Base-by-base conservation (phyloP, 1,139 yeast genomes). In the Williopsis jadinii region DNA sequence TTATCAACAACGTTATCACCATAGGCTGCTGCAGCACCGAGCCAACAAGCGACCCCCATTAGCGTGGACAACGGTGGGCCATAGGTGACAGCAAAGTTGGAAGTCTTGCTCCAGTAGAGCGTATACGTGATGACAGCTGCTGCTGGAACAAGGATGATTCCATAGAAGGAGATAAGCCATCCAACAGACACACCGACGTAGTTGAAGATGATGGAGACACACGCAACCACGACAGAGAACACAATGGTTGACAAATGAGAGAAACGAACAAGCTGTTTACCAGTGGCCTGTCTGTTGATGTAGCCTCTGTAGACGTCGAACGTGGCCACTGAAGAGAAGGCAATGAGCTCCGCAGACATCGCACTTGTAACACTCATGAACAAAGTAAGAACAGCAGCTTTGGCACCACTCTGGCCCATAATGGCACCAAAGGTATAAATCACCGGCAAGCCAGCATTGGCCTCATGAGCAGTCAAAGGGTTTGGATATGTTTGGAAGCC, bases 101-200 rank as follows among this genome's bases (percentile, higher is more conserved):
- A 67, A 42, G 74, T 68, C 32, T 75, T 77, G 36, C 70, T 68
- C 55, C 81, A 77, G 42, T 75, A 75, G 30, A 67, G 56, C 56
- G 57, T 13, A 32, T 59, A 52, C 3, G 58, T 53, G n/a, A 66
- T 57, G 2, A 69, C 66, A 42, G 62, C 52, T 28, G 65, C 70
- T 38, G 65, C 67, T 9, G 71, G 67, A 9, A 61, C 59, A 28
- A 67, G 46, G 13, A 64, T 52, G 38, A 66, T 64, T 37, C 70
- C 70, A 35, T 59, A 50, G 49, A 63, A 61, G 41, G 60, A 54
- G 38, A 63, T 46, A 15, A 66, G 47, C 66, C 66, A 55, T 31
- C 56, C 59, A 28, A 56, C 61, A 19, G 63, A 59, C 34, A 61
- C 59, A 28, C 64, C 64, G 32, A 56, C 50, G 36, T 66, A 64